Evolutionary conservation across 2,329 filamentous ascomycete species (phyloP).

Genomic region (Plectosphaerella plurivora): DNA sequence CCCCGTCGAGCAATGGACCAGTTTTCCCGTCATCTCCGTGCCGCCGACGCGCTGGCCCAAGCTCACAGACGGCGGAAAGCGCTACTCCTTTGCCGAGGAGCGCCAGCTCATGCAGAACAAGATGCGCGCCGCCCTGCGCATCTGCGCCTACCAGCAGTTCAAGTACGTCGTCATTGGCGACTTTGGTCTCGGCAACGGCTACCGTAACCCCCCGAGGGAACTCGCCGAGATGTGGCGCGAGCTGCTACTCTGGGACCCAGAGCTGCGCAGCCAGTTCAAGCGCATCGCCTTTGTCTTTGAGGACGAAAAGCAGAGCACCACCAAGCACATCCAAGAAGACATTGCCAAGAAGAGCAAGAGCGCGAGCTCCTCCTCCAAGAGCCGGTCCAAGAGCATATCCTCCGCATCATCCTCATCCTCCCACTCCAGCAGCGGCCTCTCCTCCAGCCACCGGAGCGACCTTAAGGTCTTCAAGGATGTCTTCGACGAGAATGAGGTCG

Average conservation of each 20-base stretch:
- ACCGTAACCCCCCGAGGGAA: slow-evolving; percentile 61
- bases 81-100: slow-evolving; percentile 69
- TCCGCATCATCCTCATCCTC: slow-evolving; percentile 21
- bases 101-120: slow-evolving; percentile 69
- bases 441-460: slow-evolving; percentile 30
- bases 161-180: slow-evolving; percentile 57
- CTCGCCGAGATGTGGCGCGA: slow-evolving; percentile 64
- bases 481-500: slow-evolving; percentile 46
- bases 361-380: slow-evolving; percentile 20
- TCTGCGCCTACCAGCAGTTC: slow-evolving; percentile 59
- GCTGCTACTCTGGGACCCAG: slow-evolving; percentile 57
- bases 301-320: slow-evolving; percentile 48
- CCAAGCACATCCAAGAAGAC: slow-evolving; percentile 49
- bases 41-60: slow-evolving; percentile 70
- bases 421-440: slow-evolving; percentile 19
- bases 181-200: slow-evolving; percentile 60
- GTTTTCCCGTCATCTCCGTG: slow-evolving; percentile 69
- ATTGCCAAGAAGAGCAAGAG: slow-evolving; percentile 43
- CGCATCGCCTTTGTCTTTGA: slow-evolving; percentile 64
- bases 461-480: slow-evolving; percentile 49
- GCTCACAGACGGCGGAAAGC: slow-evolving; percentile 60
- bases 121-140: slow-evolving; percentile 65
- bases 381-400: slow-evolving; percentile 26
- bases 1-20: slow-evolving; percentile 44
- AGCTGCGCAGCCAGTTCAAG: slow-evolving; percentile 56